Conservation (phyloP, 345 rosid species). For the Gossypium mustelinum region DNA sequence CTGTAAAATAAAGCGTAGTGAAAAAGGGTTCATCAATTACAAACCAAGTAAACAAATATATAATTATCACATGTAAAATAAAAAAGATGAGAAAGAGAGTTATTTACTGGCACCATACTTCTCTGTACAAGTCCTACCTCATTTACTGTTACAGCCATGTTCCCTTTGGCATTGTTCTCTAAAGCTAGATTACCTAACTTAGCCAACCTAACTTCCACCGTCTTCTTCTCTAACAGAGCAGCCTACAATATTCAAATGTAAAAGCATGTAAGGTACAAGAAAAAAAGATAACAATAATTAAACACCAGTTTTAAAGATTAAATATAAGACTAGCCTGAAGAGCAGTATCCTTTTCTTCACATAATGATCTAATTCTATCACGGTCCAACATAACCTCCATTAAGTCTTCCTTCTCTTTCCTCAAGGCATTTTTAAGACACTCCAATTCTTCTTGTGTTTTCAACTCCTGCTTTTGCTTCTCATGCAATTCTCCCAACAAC, state of each 20-base stretch:
- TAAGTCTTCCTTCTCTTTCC: conserved; percentile 54
- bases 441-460: conserved; percentile 69
- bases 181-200: conserved; percentile 40
- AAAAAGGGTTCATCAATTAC: conserved; percentile 14
- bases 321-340: conserved; percentile 55
- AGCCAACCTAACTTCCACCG: conserved; percentile 50
- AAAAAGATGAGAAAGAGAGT: background rate
- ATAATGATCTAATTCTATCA: conserved; percentile 51
- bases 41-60: background rate
- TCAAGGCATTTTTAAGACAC: conserved; percentile 50
- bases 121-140: conserved; percentile 40
- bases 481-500: conserved; percentile 70
- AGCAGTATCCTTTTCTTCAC: conserved; percentile 62
- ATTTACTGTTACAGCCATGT: conserved; percentile 37
- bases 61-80: conserved; percentile 2
- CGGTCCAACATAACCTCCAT: conserved; percentile 46
- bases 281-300: conserved; percentile 1
- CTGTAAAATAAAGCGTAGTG: conserved; percentile 32
- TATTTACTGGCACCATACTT: background rate
- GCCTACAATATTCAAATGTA: conserved; percentile 37
- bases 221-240: conserved; percentile 54
- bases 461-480: conserved; percentile 53
- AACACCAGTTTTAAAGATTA: conserved; percentile 6
- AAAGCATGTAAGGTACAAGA: background rate
- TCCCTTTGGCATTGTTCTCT: conserved; percentile 41